Evolutionary conservation across 2,329 filamentous ascomycete genomes (phyloP).

Genomic region (Pseudofabraea citricarpa): DNA sequence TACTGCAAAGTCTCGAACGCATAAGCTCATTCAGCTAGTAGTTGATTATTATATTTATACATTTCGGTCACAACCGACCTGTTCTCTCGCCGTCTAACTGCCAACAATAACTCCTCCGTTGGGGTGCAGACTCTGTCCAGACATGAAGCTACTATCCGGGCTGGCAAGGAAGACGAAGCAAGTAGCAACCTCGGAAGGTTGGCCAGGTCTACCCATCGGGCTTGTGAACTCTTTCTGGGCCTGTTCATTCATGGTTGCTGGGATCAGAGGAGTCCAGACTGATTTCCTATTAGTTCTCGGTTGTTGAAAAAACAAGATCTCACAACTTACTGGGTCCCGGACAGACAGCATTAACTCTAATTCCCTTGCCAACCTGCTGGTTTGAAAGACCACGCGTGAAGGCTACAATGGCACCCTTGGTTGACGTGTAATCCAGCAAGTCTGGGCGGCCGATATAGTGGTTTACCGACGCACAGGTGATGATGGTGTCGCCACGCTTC

Average conservation of each 20-base stretch:
- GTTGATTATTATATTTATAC: no score
- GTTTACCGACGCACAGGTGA: constrained; percentile 84
- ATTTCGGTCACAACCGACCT: no score
- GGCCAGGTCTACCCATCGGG: constrained; percentile 72
- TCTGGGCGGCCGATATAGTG: constrained; percentile 77
- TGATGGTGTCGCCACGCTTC: constrained; percentile 68
- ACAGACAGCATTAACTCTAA: constrained; percentile 71
- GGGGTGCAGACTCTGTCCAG: constrained; percentile 65
- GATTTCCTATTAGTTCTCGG: not conserved
- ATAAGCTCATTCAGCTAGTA: no score
- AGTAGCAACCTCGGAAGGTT: constrained; percentile 77
- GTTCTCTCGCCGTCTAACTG: constrained; percentile 6
- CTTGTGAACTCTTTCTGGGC: constrained; percentile 68
- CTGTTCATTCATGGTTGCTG: constrained; percentile 64
- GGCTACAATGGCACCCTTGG: constrained; percentile 72
- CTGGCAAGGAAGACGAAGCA: constrained; percentile 79
- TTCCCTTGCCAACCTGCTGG: constrained; percentile 66
- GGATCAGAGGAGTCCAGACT: constrained; percentile 71
- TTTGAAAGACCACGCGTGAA: constrained; percentile 77
- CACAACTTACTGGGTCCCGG: constrained; percentile 55
- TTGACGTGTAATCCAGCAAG: constrained; percentile 76
- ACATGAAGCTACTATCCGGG: constrained; percentile 67
- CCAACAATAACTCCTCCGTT: constrained; percentile 56
- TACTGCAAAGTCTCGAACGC: no score
- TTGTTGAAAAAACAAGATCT: not conserved